Percentiles rank a stretch among this genome's conserved stretches.
phyloP scores from a whole-genome alignment of 768 basidiomycete genomes.

The Cubamyces lactineus region DNA sequence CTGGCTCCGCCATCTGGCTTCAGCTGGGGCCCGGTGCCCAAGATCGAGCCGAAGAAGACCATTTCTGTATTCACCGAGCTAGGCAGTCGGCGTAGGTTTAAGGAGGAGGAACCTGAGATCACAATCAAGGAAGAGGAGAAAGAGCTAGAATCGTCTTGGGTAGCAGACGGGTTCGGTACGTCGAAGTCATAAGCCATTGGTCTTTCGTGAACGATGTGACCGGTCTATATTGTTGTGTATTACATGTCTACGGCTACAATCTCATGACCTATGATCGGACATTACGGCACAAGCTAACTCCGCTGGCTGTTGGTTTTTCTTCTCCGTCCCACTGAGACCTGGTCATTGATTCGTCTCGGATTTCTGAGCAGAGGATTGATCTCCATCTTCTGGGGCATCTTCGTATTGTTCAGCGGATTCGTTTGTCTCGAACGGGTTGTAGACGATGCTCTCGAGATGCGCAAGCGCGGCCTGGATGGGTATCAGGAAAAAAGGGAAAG shows the following conservation, averaged over 20 bases:
- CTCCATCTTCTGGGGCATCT: constrained; percentile 20
- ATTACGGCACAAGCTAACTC: background rate
- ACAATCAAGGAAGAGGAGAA: constrained; percentile 11
- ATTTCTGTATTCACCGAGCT: constrained; percentile 19
- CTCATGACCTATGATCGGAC: background rate
- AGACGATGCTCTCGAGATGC: constrained; percentile 81
- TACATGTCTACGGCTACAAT: constrained; percentile 15
- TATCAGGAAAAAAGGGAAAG: constrained; percentile 24
- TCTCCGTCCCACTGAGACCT: background rate
- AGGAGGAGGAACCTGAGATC: constrained; percentile 1
- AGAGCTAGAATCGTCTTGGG: constrained; percentile 19
- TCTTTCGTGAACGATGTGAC: background rate
- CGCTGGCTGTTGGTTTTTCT: background rate
- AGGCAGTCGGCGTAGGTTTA: background rate
- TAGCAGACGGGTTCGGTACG: constrained; percentile 25
- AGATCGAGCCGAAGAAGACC: constrained; percentile 24
- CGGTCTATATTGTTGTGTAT: background rate
- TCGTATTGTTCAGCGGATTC: constrained; percentile 14
- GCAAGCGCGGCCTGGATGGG: constrained; percentile 72
- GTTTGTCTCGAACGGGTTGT: constrained; percentile 48
- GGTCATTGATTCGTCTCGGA: background rate
- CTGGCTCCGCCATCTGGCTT: constrained; percentile 41
- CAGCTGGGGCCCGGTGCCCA: constrained; percentile 68
- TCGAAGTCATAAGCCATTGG: constrained; percentile 2
- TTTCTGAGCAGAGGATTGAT: background rate